Percentiles rank a stretch among this genome's conserved stretches.
phyloP scores from a whole-genome alignment of 176 grass and related monocot genomes.

The Rhynchospora tenuis region DNA sequence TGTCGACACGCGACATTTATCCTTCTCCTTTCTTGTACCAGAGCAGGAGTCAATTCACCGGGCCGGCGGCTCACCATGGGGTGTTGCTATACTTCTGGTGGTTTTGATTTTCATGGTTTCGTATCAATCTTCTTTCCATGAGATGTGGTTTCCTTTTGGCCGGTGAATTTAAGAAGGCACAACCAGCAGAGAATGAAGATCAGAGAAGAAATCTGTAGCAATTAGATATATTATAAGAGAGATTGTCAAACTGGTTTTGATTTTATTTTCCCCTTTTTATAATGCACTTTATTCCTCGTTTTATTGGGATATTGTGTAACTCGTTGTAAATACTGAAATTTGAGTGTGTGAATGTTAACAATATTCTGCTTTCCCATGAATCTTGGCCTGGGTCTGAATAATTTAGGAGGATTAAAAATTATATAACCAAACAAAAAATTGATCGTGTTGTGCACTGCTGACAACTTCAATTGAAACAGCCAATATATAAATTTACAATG shows the following conservation, averaged over 20 bases:
- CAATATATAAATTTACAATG: neutral
- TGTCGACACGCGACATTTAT: neutral
- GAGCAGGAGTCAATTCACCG: slow-evolving; percentile 58
- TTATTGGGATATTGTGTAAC: slow-evolving; percentile 1
- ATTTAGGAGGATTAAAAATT: no score
- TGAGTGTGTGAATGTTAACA: neutral
- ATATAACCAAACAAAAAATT: no score
- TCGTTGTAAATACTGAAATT: neutral
- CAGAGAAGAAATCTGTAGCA: neutral
- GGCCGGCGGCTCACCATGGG: slow-evolving; percentile 65
- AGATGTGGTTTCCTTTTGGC: slow-evolving; percentile 59
- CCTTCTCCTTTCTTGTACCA: slow-evolving; percentile 37
- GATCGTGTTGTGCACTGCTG: no score
- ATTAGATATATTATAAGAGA: neutral
- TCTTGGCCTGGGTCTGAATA: neutral
- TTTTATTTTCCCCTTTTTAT: neutral
- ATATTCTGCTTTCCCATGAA: neutral
- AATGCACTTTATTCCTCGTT: neutral
- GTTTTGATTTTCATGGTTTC: slow-evolving; percentile 68
- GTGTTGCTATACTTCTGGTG: slow-evolving; percentile 44
- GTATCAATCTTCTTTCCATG: slow-evolving; percentile 64
- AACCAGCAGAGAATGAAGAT: neutral
- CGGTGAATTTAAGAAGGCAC: slow-evolving; percentile 7
- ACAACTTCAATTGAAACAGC: neutral
- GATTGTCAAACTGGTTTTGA: neutral